Percentiles rank a stretch among this genome's conserved stretches.
Conservation (phyloP, 768 basidiomycete species). For the Cystoderma amianthinum region DNA sequence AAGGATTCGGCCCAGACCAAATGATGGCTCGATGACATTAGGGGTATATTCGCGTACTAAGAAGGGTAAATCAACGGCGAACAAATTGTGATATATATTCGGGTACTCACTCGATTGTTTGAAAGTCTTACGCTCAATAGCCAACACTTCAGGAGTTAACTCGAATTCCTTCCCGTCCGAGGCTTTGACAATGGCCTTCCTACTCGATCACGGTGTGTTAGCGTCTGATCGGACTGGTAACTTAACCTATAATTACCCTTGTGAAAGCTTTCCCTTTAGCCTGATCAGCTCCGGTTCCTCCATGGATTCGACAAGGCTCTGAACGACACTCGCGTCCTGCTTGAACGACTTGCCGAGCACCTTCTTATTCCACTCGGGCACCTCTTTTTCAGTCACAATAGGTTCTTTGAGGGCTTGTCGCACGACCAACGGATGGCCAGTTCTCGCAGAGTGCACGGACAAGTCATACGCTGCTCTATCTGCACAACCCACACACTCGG, state of each 20-base stretch:
- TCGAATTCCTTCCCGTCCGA: constrained; percentile 62
- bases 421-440: constrained; percentile 81
- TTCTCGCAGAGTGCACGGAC: constrained; percentile 79
- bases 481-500: constrained; percentile 98
- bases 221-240: constrained; percentile 3
- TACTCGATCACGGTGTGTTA: constrained; percentile 3
- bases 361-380: constrained; percentile 84
- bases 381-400: constrained; percentile 71
- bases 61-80: constrained; percentile 4
- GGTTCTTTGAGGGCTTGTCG: constrained; percentile 83
- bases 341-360: constrained; percentile 84
- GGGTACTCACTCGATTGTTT: constrained; percentile 71
- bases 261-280: constrained; percentile 64
- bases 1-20: constrained; percentile 93
- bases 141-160: constrained; percentile 67
- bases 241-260: constrained; percentile 46
- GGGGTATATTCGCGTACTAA: constrained; percentile 92
- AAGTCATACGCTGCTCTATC: constrained; percentile 97
- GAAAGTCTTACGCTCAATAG: constrained; percentile 76
- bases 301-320: constrained; percentile 58
- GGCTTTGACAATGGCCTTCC: constrained; percentile 48
- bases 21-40: constrained; percentile 98
- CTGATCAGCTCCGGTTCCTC: constrained; percentile 57
- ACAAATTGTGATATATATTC: background rate
- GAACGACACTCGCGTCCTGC: constrained; percentile 65